phyloP scores from a whole-genome alignment of 805 yeast species.

The Candida pini region DNA sequence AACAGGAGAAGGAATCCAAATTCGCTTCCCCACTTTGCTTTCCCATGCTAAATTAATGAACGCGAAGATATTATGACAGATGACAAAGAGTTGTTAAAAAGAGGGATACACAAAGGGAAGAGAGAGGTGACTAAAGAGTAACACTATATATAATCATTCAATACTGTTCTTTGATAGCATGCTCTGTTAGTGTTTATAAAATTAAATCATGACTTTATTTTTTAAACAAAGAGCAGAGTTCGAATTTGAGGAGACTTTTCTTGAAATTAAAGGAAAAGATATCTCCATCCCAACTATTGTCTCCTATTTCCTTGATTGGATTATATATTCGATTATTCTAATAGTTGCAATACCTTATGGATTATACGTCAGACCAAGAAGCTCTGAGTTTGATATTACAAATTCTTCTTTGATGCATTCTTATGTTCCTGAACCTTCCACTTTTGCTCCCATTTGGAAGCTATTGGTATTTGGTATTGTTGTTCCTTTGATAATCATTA shows the following conservation, averaged over 20 bases:
- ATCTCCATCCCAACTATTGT: slow-evolving; percentile 25
- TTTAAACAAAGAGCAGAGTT: slow-evolving; percentile 15
- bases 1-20: too few relatives aligned
- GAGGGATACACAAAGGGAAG: too few relatives aligned
- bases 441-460: slow-evolving; percentile 28
- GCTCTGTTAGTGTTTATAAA: too few relatives aligned
- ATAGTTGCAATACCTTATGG: slow-evolving; percentile 28
- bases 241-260: slow-evolving; percentile 22
- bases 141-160: background rate
- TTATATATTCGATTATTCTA: slow-evolving; percentile 20
- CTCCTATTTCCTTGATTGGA: slow-evolving; percentile 30
- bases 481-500: slow-evolving; percentile 29
- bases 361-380: slow-evolving; percentile 29
- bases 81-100: too few relatives aligned
- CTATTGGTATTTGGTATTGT: slow-evolving; percentile 27
- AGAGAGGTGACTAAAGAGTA: background rate
- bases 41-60: slow-evolving; percentile 4
- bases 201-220: slow-evolving; percentile 5
- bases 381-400: slow-evolving; percentile 34
- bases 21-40: slow-evolving; percentile 5
- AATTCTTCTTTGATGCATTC: slow-evolving; percentile 30
- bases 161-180: background rate
- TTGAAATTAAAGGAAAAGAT: slow-evolving; percentile 18
- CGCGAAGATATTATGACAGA: slow-evolving; percentile 7
- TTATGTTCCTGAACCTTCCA: slow-evolving; percentile 29